Conservation (phyloP, 495 filamentous ascomycete genomes). For the Hypoxylon lenormandii region DNA sequence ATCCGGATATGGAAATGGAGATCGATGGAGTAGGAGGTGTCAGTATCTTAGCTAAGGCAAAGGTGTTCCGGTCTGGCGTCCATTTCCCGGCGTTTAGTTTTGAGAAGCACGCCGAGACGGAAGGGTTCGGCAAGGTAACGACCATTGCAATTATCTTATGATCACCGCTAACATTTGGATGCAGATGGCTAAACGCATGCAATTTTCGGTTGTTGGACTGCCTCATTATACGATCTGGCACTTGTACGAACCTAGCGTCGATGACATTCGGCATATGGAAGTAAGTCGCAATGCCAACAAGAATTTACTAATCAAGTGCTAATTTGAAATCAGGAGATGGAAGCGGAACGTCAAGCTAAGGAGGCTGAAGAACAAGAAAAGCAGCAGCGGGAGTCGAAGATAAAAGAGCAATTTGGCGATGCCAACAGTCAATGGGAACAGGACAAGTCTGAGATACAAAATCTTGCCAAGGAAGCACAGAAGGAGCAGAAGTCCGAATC, state of each 20-base stretch:
- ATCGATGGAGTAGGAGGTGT: constrained; percentile 98
- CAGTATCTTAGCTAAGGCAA: constrained; percentile 95
- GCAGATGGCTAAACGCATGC: constrained; percentile 96
- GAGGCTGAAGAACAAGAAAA: constrained; percentile 80
- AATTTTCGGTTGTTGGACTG: constrained; percentile 93
- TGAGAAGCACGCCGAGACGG: constrained; percentile 97
- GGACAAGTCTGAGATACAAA: constrained; percentile 80
- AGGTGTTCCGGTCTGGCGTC: constrained; percentile 90
- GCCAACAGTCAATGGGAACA: constrained; percentile 80
- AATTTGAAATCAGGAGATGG: constrained; percentile 75
- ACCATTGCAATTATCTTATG: background rate
- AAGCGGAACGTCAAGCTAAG: constrained; percentile 76
- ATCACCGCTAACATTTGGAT: constrained; percentile 50
- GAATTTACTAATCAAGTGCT: constrained; percentile 1
- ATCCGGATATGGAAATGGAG: constrained; percentile 99
- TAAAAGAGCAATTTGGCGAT: constrained; percentile 78
- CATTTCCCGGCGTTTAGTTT: constrained; percentile 99
- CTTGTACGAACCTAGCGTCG: constrained; percentile 96
- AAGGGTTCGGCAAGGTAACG: constrained; percentile 96
- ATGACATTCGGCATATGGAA: constrained; percentile 98
- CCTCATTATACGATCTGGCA: constrained; percentile 99
- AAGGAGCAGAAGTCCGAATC: constrained; percentile 49
- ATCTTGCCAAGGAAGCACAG: constrained; percentile 68
- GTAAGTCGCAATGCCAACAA: constrained; percentile 51
- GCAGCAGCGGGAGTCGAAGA: constrained; percentile 71